These are phyloP conservation scores for Spergularia azorica DNA, from an alignment of 179 eudicot species.

Conservation along the genomic window DNA sequence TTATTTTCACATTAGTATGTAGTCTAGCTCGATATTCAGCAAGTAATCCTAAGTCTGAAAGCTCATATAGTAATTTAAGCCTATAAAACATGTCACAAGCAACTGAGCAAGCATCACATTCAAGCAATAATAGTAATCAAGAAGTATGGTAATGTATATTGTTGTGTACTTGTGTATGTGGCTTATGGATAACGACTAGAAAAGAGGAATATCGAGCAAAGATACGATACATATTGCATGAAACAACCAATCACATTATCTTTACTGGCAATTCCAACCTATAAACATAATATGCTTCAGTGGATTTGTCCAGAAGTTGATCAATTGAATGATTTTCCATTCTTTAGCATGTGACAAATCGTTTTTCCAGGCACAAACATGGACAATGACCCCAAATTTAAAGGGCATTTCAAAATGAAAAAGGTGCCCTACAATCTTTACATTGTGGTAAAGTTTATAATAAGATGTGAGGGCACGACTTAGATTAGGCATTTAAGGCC, in stretches of 20 bases:
- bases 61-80: too few relatives aligned
- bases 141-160: background rate
- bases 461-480: conserved; percentile 22
- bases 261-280: conserved; percentile 34
- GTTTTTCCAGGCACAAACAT: background rate
- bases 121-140: too few relatives aligned
- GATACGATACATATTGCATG: conserved; percentile 14
- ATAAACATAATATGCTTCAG: conserved; percentile 19
- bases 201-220: conserved; percentile 12
- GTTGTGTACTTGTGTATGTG: background rate
- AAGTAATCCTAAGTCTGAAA: too few relatives aligned
- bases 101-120: too few relatives aligned
- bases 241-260: conserved; percentile 27
- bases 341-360: conserved; percentile 26
- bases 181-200: conserved; percentile 23
- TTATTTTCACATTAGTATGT: too few relatives aligned
- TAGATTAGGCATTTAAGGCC: conserved; percentile 29
- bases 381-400: background rate
- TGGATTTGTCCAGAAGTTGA: conserved; percentile 21
- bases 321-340: background rate
- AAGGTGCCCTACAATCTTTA: conserved; percentile 14
- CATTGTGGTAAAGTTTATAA: background rate
- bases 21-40: too few relatives aligned
- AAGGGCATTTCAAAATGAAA: background rate
- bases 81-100: too few relatives aligned